Evolutionary conservation across 768 basidiomycete species (phyloP).

Genomic region (Termitomyces sp.): DNA sequence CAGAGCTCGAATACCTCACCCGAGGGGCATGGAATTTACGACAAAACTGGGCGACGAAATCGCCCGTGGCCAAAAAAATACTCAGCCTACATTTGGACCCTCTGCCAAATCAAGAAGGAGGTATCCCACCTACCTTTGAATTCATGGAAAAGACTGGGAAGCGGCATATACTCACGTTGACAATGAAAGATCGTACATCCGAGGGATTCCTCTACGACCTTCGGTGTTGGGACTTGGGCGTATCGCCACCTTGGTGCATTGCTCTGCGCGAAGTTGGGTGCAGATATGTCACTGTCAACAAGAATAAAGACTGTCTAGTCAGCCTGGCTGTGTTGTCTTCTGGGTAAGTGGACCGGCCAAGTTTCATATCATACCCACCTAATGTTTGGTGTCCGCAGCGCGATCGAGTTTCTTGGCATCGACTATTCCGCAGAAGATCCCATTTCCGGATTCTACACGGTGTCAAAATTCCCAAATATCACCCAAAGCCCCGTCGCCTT

Average conservation of each 20-base stretch:
- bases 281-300: conserved; percentile 43
- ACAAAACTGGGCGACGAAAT: conserved; percentile 42
- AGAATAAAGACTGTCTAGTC: conserved; percentile 24
- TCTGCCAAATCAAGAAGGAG: conserved; percentile 23
- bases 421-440: conserved; percentile 29
- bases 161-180: conserved; percentile 44
- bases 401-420: conserved; percentile 36
- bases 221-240: conserved; percentile 53
- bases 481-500: conserved; percentile 27
- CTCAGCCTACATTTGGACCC: conserved; percentile 17
- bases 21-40: conserved; percentile 35
- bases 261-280: conserved; percentile 34
- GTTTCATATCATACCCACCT: neutral
- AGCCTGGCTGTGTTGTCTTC: conserved; percentile 38
- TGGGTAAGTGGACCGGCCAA: conserved; percentile 22
- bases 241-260: conserved; percentile 29
- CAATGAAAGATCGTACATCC: conserved; percentile 13
- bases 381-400: conserved; percentile 17
- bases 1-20: conserved; percentile 39
- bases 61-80: conserved; percentile 26
- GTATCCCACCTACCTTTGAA: conserved; percentile 31
- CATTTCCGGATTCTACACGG: conserved; percentile 29
- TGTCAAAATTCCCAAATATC: conserved; percentile 24
- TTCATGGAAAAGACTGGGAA: conserved; percentile 39
- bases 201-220: conserved; percentile 27